These are phyloP conservation scores for Hypsizygus ulmarius DNA, from an alignment of 1,284 basidiomycete species.

Conservation along the genomic window DNA sequence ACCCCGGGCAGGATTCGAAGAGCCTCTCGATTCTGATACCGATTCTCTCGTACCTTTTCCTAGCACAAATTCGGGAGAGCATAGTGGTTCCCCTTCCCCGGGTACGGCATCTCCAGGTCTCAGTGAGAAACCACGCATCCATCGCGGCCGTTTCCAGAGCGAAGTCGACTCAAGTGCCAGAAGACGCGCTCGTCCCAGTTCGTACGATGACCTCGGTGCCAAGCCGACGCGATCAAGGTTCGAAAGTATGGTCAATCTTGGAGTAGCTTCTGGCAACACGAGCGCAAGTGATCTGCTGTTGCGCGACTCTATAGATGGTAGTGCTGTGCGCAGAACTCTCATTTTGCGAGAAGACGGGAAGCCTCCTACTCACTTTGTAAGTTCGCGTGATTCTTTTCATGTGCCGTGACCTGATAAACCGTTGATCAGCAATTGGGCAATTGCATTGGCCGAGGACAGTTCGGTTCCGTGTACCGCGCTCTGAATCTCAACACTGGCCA, in stretches of 20 bases:
- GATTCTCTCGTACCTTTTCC: conserved; percentile 62
- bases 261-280: conserved; percentile 47
- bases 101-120: conserved; percentile 25
- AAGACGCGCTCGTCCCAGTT: conserved; percentile 57
- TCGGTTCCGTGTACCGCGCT: conserved; percentile 92
- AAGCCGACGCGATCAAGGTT: conserved; percentile 54
- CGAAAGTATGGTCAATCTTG: conserved; percentile 67
- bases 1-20: conserved; percentile 32
- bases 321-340: conserved; percentile 69
- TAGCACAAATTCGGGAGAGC: conserved; percentile 48
- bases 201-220: conserved; percentile 63
- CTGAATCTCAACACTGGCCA: conserved; percentile 90
- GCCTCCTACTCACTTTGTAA: conserved; percentile 79
- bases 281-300: conserved; percentile 64
- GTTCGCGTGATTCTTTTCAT: conserved; percentile 31
- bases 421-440: conserved; percentile 83
- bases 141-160: conserved; percentile 66
- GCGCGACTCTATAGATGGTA: conserved; percentile 60
- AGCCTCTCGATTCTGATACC: conserved; percentile 28
- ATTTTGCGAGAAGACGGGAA: conserved; percentile 82
- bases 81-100: conserved; percentile 37
- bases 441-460: conserved; percentile 94
- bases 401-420: conserved; percentile 16
- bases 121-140: conserved; percentile 45
- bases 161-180: conserved; percentile 56